phyloP scores from a whole-genome alignment of 169 alveolate species.

The Eimeria falciformis region DNA sequence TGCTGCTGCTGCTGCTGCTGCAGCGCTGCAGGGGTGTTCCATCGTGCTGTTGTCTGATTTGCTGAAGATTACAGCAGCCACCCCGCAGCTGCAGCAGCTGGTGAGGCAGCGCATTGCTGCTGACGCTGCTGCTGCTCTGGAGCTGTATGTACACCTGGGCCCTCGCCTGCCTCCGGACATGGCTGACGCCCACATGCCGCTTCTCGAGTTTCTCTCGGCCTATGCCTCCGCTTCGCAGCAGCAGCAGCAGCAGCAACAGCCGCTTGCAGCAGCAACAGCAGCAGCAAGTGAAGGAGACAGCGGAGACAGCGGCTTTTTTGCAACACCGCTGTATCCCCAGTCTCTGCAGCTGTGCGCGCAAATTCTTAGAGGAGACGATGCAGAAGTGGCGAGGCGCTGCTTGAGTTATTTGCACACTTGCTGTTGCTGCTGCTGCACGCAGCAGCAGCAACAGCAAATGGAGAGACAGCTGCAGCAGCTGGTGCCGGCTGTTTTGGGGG shows the following conservation, averaged over 20 bases:
- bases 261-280: background rate
- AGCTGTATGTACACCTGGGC: conserved; percentile 42
- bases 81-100: conserved; percentile 22
- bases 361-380: conserved; percentile 30
- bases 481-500: conserved; percentile 40
- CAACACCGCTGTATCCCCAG: background rate
- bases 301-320: background rate
- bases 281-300: background rate
- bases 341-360: conserved; percentile 50
- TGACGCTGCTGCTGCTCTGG: conserved; percentile 37
- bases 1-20: conserved; percentile 61
- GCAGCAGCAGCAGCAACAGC: conserved; percentile 43
- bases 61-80: conserved; percentile 30
- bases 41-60: conserved; percentile 56
- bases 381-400: conserved; percentile 54
- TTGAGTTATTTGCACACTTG: conserved; percentile 24
- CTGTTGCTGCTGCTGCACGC: conserved; percentile 52
- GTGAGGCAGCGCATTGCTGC: background rate
- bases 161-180: conserved; percentile 4
- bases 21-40: conserved; percentile 65
- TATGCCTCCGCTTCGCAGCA: conserved; percentile 41
- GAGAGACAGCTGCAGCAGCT: conserved; percentile 59
- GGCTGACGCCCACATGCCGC: conserved; percentile 36
- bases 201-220: conserved; percentile 42
- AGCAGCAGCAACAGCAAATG: conserved; percentile 50